Conservation (phyloP, 2,329 filamentous ascomycete species). For the Penicillium sp. region DNA sequence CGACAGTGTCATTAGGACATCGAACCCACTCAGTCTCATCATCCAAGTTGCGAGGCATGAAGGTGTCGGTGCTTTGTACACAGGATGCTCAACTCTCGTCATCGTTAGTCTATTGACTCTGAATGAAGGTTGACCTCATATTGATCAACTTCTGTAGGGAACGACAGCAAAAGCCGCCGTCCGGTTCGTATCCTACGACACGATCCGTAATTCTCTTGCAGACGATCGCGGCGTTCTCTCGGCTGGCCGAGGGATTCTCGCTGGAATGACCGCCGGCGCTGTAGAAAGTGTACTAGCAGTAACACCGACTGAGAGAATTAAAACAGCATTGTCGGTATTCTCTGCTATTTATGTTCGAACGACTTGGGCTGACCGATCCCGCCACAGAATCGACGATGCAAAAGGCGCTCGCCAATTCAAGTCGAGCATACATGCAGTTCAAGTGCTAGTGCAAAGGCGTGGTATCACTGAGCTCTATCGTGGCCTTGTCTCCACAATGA, state of each 20-base stretch:
- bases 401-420: constrained; percentile 50
- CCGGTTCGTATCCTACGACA: constrained; percentile 65
- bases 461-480: constrained; percentile 58
- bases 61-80: constrained; percentile 59
- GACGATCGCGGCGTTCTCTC: constrained; percentile 56
- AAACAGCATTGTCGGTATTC: constrained; percentile 54
- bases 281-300: constrained; percentile 63
- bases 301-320: constrained; percentile 66
- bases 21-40: constrained; percentile 45
- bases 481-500: constrained; percentile 59
- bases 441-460: constrained; percentile 50
- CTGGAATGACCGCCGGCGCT: constrained; percentile 63
- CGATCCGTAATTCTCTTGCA: constrained; percentile 57
- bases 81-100: constrained; percentile 60
- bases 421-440: constrained; percentile 52
- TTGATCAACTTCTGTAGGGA: constrained; percentile 35
- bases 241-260: constrained; percentile 56
- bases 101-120: constrained; percentile 27
- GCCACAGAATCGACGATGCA: constrained; percentile 56
- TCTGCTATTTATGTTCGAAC: no score
- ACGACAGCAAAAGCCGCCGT: constrained; percentile 64
- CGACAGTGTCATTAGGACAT: not conserved
- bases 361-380: no score
- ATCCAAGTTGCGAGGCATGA: constrained; percentile 54
- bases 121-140: not conserved